phyloP scores from a whole-genome alignment of 805 yeast species.

The Starmera caribaea region DNA sequence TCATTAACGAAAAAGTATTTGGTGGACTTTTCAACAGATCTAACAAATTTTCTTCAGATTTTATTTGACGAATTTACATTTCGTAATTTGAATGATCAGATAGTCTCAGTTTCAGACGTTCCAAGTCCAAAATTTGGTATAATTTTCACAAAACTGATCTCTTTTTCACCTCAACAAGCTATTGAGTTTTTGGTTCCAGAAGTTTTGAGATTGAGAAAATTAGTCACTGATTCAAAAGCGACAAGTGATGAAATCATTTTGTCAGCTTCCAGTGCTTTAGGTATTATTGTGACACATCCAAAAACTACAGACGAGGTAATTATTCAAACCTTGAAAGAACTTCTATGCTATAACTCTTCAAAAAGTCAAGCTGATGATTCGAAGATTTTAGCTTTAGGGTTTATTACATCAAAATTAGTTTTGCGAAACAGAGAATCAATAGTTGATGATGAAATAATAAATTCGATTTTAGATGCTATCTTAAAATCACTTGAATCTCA shows the following conservation, averaged over 20 bases:
- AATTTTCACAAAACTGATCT: conserved; percentile 16
- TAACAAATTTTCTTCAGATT: conserved; percentile 20
- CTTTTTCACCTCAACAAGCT: conserved; percentile 13
- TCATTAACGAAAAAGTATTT: conserved; percentile 16
- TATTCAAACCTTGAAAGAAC: conserved; percentile 3
- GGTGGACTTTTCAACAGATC: conserved; percentile 10
- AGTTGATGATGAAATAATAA: background rate
- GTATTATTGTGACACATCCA: conserved; percentile 39
- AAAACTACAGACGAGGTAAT: conserved; percentile 5
- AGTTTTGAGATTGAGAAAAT: conserved; percentile 17
- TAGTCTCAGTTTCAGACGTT: conserved; percentile 9
- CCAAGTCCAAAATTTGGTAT: conserved; percentile 26
- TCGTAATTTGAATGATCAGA: conserved; percentile 9
- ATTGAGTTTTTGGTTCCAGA: conserved; percentile 5
- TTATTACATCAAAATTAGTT: conserved; percentile 34
- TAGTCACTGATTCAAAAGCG: conserved; percentile 10
- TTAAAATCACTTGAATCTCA: conserved; percentile 5
- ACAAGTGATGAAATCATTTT: conserved; percentile 17
- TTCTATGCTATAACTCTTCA: conserved; percentile 4
- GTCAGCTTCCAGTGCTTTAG: conserved; percentile 35
- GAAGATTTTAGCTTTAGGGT: conserved; percentile 28
- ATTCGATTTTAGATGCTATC: background rate
- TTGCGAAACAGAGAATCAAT: conserved; percentile 7
- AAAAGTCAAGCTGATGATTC: conserved; percentile 9
- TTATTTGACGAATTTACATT: conserved; percentile 27